Base-by-base conservation (phyloP, 495 filamentous ascomycete species). In the Amniculicola lignicola region DNA sequence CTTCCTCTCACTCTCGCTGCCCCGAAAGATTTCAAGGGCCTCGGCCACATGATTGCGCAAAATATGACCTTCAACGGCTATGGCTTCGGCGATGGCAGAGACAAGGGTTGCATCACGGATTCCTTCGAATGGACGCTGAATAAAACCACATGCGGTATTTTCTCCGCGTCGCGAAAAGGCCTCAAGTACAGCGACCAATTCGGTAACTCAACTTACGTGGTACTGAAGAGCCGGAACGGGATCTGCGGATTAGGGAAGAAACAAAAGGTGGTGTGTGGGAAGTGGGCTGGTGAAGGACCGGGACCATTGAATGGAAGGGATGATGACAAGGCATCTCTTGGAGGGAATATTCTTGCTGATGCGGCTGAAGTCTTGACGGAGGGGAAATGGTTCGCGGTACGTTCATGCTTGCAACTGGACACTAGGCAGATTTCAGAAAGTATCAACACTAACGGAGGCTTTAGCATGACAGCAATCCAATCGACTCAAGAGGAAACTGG, bases 251-350 rank as follows among this genome's bases (percentile, higher is more conserved):
- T 45, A 7, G 24, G 24, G 3, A 24, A 29, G 24, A 25, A 45
- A 15, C 18, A 45, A 5, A 10, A 27, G 15, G 42, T 45, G 2
- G 42, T 45, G 2, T 45, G 42, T 15, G 42, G 42, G 24, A 45
- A 28, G 42, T 45, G 42, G 42, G 22, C 21, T 2, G 42, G 42
- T 10, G 42, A 27, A n/a, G 42, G 42, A 2, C 21, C 9, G 42
- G 42, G 42, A 7, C 42, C 42, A 24, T n/a, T 45, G 22, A 45
- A 45, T 45, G 21, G 22, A 24, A 45, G n/a, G 19, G 21, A 29
- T 24, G 23, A 45, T 29, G 42, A n/a, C 21, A 45, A 19, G 21
- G 42, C 21, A 2, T n/a, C 24, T 5, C 5, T 16, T 14, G 42
- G 42, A n/a, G 16, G 24, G 22, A n/a, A 2, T 21, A 27, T 45